Evolutionary conservation across 331 rosid genomes (phyloP), one percentile per base, ranked within the genome.

Genomic region (Quercus tomentella): DNA sequence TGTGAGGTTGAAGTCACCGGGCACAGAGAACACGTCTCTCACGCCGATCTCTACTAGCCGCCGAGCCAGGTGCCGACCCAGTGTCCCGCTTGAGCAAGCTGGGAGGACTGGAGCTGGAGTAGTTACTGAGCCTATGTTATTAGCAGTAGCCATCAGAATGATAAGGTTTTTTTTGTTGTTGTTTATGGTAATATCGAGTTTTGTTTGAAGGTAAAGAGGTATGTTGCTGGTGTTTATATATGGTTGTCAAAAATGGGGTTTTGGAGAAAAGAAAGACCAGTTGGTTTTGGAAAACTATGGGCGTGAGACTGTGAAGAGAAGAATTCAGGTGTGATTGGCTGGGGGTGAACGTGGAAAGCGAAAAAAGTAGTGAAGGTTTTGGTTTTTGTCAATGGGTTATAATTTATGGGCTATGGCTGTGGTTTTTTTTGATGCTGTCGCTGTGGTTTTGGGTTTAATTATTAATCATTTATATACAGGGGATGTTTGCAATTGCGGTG

Each of bases 1-100:
- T 15, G 93, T 80, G 74, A 94, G 78, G 66, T 94, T 94, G 89
- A 94, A 94, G 86, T 94, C 98, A 6, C 98, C 96, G 20, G 97
- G 91, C 49, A 94, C 97, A 10, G 93, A 89, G 83, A 94, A 94
- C 82, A 94, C 94, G 30, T 94, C 97, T 1, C 70, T 82, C n/a
- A 73, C 92, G 55, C 97, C 93, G 43, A 89, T 83, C 80, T 89
- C 93, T 3, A 86, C 91, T 0, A 94, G 91, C 14, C 98, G 88
- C 23, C 97, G 89, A 37, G 93, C 97, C 41, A 94, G 81, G 87
- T 90, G 84, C 70, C 91, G 35, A 68, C 98, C 98, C 26, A 92
- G 76, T 1, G 94, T 86, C 76, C 92, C 92, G 31, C 18, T 74
- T 22, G 26, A 60, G 56, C 73, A 35, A 33, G 76, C 52, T 11